Evolutionary conservation across 2,329 filamentous ascomycete species (phyloP).

Genomic region (Didymella keratinophila): DNA sequence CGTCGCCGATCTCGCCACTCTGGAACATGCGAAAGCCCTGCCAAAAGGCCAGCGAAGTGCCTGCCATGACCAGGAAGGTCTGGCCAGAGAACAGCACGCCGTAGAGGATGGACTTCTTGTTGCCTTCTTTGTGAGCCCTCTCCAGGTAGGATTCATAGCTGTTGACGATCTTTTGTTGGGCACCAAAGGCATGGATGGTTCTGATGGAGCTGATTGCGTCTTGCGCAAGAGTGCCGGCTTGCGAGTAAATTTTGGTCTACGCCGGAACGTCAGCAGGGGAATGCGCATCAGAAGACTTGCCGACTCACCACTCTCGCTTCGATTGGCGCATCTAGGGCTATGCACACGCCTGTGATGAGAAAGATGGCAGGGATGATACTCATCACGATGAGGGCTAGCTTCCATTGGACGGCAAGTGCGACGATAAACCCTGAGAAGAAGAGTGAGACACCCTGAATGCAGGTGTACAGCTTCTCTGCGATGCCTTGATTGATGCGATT

Average conservation of each 20-base stretch:
- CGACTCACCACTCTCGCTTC: slow-evolving; percentile 23
- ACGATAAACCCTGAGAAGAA: slow-evolving; percentile 91
- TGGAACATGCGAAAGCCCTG: slow-evolving; percentile 62
- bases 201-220: slow-evolving; percentile 61
- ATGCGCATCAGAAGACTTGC: background rate
- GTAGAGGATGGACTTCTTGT: slow-evolving; percentile 19
- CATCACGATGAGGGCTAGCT: slow-evolving; percentile 78
- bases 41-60: slow-evolving; percentile 47
- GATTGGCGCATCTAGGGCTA: slow-evolving; percentile 22
- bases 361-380: slow-evolving; percentile 54
- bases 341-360: slow-evolving; percentile 24
- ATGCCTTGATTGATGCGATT: slow-evolving; percentile 28
- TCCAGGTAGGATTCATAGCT: slow-evolving; percentile 79
- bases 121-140: slow-evolving; percentile 63
- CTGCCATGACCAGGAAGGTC: slow-evolving; percentile 15
- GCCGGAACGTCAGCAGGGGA: background rate
- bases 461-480: slow-evolving; percentile 49
- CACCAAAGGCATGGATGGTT: slow-evolving; percentile 87
- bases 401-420: slow-evolving; percentile 89
- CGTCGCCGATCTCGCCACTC: slow-evolving; percentile 57
- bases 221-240: slow-evolving; percentile 14
- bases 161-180: slow-evolving; percentile 81
- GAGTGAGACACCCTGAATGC: slow-evolving; percentile 48
- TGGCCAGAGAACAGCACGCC: slow-evolving; percentile 16
- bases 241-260: slow-evolving; percentile 16